A percentile compares a stretch with the other conserved stretches of the same genome.
Conservation (phyloP, 495 filamentous ascomycete genomes). For the Aspergillus incahuasiensis region DNA sequence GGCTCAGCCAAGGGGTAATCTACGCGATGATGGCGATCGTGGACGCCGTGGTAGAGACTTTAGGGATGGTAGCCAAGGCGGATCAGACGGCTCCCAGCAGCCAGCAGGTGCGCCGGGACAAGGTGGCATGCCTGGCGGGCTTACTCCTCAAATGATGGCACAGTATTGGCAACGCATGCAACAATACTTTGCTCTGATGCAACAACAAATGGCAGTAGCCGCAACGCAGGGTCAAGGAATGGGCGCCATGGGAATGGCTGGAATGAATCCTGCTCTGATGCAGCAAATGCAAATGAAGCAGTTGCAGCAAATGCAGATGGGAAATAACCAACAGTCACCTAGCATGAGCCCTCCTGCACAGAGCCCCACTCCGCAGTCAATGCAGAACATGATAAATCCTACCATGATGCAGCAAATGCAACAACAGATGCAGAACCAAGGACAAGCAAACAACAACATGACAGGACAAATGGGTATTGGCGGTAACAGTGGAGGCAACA, state of each 20-base stretch:
- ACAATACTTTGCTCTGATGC: constrained; percentile 91
- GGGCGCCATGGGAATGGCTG: constrained; percentile 59
- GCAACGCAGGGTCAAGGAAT: constrained; percentile 39
- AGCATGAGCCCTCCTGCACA: constrained; percentile 47
- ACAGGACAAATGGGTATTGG: constrained; percentile 17
- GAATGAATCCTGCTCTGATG: constrained; percentile 78
- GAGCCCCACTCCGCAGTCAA: constrained; percentile 35
- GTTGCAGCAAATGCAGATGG: constrained; percentile 68
- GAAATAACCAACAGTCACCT: constrained; percentile 41
- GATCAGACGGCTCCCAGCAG: constrained; percentile 44
- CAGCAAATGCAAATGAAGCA: constrained; percentile 78
- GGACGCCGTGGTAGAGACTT: constrained; percentile 51
- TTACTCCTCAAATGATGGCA: constrained; percentile 95
- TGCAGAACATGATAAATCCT: constrained; percentile 53
- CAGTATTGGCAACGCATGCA: constrained; percentile 98
- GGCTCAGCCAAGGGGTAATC: constrained; percentile 90
- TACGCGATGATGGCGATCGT: constrained; percentile 80
- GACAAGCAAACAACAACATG: constrained; percentile 26
- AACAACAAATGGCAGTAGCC: constrained; percentile 62
- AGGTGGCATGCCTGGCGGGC: constrained; percentile 49
- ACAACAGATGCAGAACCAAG: constrained; percentile 52
- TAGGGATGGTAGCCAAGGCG: constrained; percentile 50
- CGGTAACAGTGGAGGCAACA: constrained; percentile 13
- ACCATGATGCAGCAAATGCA: constrained; percentile 74
- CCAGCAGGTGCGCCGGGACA: constrained; percentile 40